Base-by-base conservation (phyloP, 1,139 yeast species). In the Arxiozyma telluris region DNA sequence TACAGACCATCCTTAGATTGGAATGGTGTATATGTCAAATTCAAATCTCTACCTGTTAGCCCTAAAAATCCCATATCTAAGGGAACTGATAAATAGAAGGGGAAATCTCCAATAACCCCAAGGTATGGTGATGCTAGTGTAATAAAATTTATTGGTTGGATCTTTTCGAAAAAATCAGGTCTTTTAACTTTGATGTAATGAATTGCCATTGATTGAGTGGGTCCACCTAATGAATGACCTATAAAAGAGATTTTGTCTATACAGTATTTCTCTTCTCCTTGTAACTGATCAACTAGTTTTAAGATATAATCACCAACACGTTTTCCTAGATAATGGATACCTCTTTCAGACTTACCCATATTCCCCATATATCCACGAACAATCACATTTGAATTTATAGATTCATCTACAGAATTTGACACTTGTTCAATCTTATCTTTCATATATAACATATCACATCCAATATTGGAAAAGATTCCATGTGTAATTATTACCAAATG, bases 171-270 rank as follows among this genome's bases (percentile, higher is more conserved):
- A 59, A 82, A 75, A 73, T 80, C 76, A 0, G 87, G 83, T 57
- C 76, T 73, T 57, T 76, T 75, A 50, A 73, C 69, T 4, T 73
- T 67, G 21, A 78, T 71, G 59, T 81, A 79, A 3, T 82, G 83
- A 38, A 83, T 72, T 3, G 86, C 81, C 72, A 80, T 82, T 0
- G 84, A 76, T 64, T 83, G 87, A 1, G 82, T 82, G 45, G 81
- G 74, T 0, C 88, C 88, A 47, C 88, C 88, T 41, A 83, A 66
- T 0, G 87, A 82, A 65, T 83, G 88, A 0, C 84, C 87, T 25
- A 83, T 71, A 61, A 83, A 82, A 0, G 87, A 82, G 8, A 83
- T 76, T 56, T 75, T 75, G 34, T 67, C 68, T 15, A 82, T 79
- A 49, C 72, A 71, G 49, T 65, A 67, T 11, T 22, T 22, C 44